Evolutionary conservation across 2,329 filamentous ascomycete species (phyloP).

Genomic region (Ophiocordyceps polyrhachis-furcata): DNA sequence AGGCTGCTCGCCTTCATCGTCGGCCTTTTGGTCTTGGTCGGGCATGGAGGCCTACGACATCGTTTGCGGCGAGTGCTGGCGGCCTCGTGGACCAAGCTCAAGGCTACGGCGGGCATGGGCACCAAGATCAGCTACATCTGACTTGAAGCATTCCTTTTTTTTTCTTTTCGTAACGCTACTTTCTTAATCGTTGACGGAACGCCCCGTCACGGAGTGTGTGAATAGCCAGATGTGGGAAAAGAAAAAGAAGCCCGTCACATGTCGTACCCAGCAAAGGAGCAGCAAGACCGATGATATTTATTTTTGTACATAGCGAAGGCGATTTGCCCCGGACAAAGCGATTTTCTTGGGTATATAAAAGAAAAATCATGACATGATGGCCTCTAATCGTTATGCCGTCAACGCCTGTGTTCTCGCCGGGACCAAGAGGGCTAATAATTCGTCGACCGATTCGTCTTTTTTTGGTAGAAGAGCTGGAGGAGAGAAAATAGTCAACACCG

Average conservation of each 20-base stretch:
- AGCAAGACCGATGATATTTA: neutral
- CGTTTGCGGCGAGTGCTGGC: conserved; percentile 50
- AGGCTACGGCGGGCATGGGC: conserved; percentile 80
- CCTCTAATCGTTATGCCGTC: neutral
- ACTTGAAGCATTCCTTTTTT: conserved; percentile 6
- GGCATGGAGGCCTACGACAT: conserved; percentile 56
- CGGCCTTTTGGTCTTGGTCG: conserved; percentile 59
- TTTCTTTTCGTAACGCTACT: conserved; percentile 5
- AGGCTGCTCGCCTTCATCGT: conserved; percentile 61
- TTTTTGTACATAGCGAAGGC: neutral
- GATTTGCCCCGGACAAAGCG: neutral
- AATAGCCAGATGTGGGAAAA: neutral
- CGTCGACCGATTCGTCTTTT: conserved; percentile 42
- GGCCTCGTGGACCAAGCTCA: conserved; percentile 62
- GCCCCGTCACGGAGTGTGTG: neutral
- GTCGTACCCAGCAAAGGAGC: neutral
- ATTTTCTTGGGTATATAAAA: neutral
- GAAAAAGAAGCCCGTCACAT: neutral
- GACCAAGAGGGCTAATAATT: conserved; percentile 26
- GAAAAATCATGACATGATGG: neutral
- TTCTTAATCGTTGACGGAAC: conserved; percentile 9
- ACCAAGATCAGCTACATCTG: conserved; percentile 95
- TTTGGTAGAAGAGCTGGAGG: conserved; percentile 41
- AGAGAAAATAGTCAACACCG: conserved; percentile 1
- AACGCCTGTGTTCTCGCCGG: conserved; percentile 14